Conservation (phyloP, 805 yeast species). For the Yarrowia hollandica region DNA sequence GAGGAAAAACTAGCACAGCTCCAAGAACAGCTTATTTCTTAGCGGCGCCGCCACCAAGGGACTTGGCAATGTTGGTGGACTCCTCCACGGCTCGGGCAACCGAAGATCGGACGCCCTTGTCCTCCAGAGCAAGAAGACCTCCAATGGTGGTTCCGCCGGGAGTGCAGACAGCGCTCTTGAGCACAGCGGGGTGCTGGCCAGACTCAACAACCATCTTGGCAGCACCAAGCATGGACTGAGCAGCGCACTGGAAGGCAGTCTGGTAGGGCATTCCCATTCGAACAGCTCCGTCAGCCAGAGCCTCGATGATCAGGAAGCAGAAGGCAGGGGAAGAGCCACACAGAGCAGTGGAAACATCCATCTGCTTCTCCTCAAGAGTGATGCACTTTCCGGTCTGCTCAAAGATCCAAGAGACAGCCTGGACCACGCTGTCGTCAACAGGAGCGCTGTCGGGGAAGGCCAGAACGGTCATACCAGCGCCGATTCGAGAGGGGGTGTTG, state of each 20-base stretch:
- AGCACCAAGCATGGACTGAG: constrained; percentile 92
- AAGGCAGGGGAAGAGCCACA: constrained; percentile 98
- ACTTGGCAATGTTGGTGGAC: constrained; percentile 75
- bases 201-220: constrained; percentile 83
- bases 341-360: constrained; percentile 94
- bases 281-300: constrained; percentile 91
- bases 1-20: constrained; percentile 1
- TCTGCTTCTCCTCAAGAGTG: constrained; percentile 68
- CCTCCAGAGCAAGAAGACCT: constrained; percentile 90
- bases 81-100: constrained; percentile 87
- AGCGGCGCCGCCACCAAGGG: constrained; percentile 16
- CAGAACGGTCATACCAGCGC: constrained; percentile 93
- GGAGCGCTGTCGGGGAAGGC: constrained; percentile 61
- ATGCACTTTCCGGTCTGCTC: constrained; percentile 46
- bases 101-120: constrained; percentile 81
- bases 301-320: constrained; percentile 82
- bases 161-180: constrained; percentile 87
- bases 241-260: constrained; percentile 80
- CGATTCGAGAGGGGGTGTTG: constrained; percentile 91
- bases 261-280: constrained; percentile 89
- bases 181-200: constrained; percentile 82
- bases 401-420: constrained; percentile 47
- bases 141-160: constrained; percentile 99
- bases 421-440: constrained; percentile 37
- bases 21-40: constrained; percentile 6